These are phyloP conservation scores for Huntiella moniliformis DNA, from an alignment of 2,329 filamentous ascomycete species.

Conservation along the genomic window DNA sequence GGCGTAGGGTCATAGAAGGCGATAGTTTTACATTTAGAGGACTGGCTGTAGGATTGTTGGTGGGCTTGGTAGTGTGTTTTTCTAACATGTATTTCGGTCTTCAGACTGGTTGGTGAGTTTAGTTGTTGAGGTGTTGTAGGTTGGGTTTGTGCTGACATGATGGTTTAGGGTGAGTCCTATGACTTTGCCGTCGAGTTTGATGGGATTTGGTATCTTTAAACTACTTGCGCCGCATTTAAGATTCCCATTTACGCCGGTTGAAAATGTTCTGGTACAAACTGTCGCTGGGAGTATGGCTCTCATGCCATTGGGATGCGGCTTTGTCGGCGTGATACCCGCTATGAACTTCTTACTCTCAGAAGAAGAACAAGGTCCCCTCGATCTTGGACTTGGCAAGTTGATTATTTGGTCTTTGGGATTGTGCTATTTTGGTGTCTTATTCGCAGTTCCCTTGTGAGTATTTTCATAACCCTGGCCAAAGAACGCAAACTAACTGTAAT, in stretches of 20 bases:
- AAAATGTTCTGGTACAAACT: slow-evolving; percentile 92
- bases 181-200: slow-evolving; percentile 88
- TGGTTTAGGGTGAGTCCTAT: slow-evolving; percentile 44
- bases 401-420: slow-evolving; percentile 83
- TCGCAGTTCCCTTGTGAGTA: slow-evolving; percentile 64
- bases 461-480: not conserved
- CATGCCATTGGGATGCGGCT: slow-evolving; percentile 89
- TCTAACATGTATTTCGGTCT: slow-evolving; percentile 99
- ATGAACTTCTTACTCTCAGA: slow-evolving; percentile 67
- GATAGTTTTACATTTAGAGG: slow-evolving; percentile 74
- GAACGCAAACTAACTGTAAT: not conserved
- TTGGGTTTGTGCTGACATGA: not conserved
- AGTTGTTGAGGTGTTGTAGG: not conserved
- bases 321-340: slow-evolving; percentile 87
- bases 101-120: slow-evolving; percentile 43
- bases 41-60: slow-evolving; percentile 57
- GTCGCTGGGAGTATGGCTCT: slow-evolving; percentile 91
- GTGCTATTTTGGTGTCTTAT: slow-evolving; percentile 92
- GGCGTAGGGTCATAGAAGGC: slow-evolving; percentile 18
- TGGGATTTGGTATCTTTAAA: slow-evolving; percentile 90
- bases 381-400: slow-evolving; percentile 54
- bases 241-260: slow-evolving; percentile 77
- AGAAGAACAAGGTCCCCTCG: slow-evolving; percentile 61
- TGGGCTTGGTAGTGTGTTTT: slow-evolving; percentile 83
- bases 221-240: slow-evolving; percentile 51